Percentiles rank a stretch among this genome's conserved stretches.
phyloP scores from a whole-genome alignment of 139 green algal species.

The Micromonas commoda region DNA sequence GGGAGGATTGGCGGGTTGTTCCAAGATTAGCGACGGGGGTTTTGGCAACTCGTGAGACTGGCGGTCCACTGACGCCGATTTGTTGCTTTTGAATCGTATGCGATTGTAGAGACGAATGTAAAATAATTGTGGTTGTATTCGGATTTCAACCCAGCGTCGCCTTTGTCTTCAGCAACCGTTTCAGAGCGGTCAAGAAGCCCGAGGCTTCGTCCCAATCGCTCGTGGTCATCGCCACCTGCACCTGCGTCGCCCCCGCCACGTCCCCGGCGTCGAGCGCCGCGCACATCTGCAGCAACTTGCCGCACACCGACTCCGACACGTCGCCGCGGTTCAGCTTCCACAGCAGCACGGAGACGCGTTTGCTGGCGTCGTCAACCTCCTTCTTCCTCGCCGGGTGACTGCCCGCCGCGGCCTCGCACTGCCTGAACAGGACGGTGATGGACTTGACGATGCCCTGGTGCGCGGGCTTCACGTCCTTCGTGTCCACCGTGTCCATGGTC shows the following conservation, averaged over 20 bases:
- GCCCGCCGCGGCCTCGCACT: slow-evolving; percentile 30
- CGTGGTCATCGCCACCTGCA: slow-evolving; percentile 80
- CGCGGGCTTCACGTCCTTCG: slow-evolving; percentile 42
- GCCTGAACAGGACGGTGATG: slow-evolving; percentile 64
- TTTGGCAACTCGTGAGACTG: too few species aligned
- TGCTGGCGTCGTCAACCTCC: slow-evolving; percentile 92
- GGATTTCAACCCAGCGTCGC: slow-evolving; percentile 36
- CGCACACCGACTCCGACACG: slow-evolving; percentile 56
- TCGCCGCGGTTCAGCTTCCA: slow-evolving; percentile 78
- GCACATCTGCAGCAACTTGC: slow-evolving; percentile 71
- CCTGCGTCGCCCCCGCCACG: slow-evolving; percentile 59
- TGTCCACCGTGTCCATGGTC: slow-evolving; percentile 51
- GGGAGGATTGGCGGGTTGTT: too few species aligned
- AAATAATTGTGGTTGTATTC: too few species aligned
- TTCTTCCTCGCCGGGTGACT: slow-evolving; percentile 60
- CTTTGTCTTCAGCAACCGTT: slow-evolving; percentile 86
- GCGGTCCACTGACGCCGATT: too few species aligned
- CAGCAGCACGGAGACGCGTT: slow-evolving; percentile 78
- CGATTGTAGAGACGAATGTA: too few species aligned
- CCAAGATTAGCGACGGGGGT: too few species aligned
- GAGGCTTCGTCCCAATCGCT: slow-evolving; percentile 90
- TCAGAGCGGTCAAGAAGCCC: slow-evolving; percentile 84
- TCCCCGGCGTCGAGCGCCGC: slow-evolving; percentile 71
- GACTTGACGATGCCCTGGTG: slow-evolving; percentile 55
- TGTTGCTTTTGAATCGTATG: too few species aligned